Evolutionary conservation across 371 early-diverging fungal genomes (phyloP), one percentile per base, ranked within the genome.

Genomic region (Basidiobolus heterosporus): DNA sequence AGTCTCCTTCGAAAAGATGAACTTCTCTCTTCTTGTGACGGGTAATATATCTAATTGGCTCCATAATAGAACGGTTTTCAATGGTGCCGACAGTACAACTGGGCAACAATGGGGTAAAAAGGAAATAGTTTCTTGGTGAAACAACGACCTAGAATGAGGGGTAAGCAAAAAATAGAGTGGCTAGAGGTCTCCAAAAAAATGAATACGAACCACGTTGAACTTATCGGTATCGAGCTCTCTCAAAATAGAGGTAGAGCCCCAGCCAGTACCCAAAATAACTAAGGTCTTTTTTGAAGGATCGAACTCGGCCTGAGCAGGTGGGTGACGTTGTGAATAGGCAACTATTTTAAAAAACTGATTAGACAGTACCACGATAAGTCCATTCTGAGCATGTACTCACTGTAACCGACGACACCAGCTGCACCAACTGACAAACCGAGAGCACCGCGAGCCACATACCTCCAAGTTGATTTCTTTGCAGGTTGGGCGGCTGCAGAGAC

Each of bases 121-220:
- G 62, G 59, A 94, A 94, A 67, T 89, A 94, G 64, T 89, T 91
- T 48, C 85, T 73, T 14, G 89, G 89, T 19, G 82, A 82, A 0
- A 91, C 78, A 6, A 87, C 75, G 3, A 82, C 52, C 72, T 69
- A 55, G 20, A 13, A 47, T 23, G 35, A 47, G 14, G 24, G 16
- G 30, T 3, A 15, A 50, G 23, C 23, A 43, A 42, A 48, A 9
- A 1, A 15, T 36, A 17, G 4, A 17, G 17, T 7, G 2, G 35
- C 0, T 9, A 36, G 9, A 3, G 11, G 0, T 16, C 3, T 13
- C 20, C 1, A 1, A 23, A 15, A 41, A 35, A 18, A 16, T 6
- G 14, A 14, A 49, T 47, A 60, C 62, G 46, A 60, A 84, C 78
- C 36, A 86, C 85, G 44, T 87, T 82, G 66, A 75, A 90, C 39